Evolutionary conservation across 2,329 filamentous ascomycete species (phyloP), one percentile per base, ranked within the genome.

Genomic region (Sarocladium oryzae): DNA sequence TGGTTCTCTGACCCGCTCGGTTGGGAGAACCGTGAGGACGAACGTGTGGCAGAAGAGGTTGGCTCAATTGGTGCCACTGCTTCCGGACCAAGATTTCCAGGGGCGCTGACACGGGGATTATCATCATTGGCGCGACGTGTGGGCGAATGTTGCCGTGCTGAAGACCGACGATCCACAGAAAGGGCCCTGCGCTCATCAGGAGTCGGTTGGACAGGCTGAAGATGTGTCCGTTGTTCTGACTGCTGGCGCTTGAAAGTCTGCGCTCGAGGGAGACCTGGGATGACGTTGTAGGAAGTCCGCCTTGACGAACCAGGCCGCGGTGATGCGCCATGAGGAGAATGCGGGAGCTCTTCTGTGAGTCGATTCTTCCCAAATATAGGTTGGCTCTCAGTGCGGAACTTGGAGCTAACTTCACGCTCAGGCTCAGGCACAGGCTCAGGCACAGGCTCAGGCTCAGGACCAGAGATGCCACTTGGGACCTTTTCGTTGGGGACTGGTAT

Each of bases 171-270:
- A 60, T 84, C 86, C 43, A 81, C 75, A 8, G 87, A 92, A 13
- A 83, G 74, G 10, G 88, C 82, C 61, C 89, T 81, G 57, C 87
- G 81, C 67, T 90, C 87, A 35, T 79, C 78, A 23, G 75, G 69
- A 28, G 82, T 79, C 5, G 80, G 77, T 45, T 84, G 73, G 37
- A 82, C 75, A 40, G 87, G 83, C 53, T 85, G 75, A 51, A 95
- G 74, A 60, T 83, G 85, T 58, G 87, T 82, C 58, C 89, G 79
- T 56, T 81, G 78, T 68, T 96, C 91, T 24, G 89, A 92, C 63
- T 87, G 80, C 66, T 92, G 89, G 60, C 90, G 81, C 67, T 84
- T 86, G 69, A 95, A 90, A 0, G 89, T 95, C 59, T 85, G 81
- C 4, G 84, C 75, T 46, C 89, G 81, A 35, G 89, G 88, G 33